phyloP scores from a whole-genome alignment of 2,329 filamentous ascomycete genomes.

The Lachnellula arida region DNA sequence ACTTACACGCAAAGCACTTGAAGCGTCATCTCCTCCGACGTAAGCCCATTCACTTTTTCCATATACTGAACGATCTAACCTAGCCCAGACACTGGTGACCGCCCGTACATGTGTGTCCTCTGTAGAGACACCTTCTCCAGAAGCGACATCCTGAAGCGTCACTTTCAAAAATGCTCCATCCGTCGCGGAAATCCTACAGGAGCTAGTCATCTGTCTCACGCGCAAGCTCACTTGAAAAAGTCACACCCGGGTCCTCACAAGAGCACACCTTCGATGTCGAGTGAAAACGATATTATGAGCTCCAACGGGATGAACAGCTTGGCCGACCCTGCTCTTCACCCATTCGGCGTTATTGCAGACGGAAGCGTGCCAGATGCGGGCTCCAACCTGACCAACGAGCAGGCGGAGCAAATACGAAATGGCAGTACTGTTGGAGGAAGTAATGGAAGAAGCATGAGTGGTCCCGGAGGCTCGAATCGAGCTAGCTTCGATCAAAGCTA shows the following conservation, averaged over 20 bases:
- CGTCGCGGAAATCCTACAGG: slow-evolving; percentile 93
- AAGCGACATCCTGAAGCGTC: slow-evolving; percentile 96
- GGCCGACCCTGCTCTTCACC: slow-evolving; percentile 53
- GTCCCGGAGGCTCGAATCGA: slow-evolving; percentile 44
- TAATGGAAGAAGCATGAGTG: slow-evolving; percentile 54
- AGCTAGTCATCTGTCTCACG: slow-evolving; percentile 89
- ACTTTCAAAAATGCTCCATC: slow-evolving; percentile 98
- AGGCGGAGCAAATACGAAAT: slow-evolving; percentile 57
- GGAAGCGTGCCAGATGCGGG: slow-evolving; percentile 29
- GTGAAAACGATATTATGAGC: slow-evolving; percentile 58
- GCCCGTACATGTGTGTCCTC: slow-evolving; percentile 95
- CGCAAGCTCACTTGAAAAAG: slow-evolving; percentile 84
- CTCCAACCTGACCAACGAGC: slow-evolving; percentile 50
- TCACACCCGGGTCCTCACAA: slow-evolving; percentile 55
- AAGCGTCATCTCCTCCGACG: slow-evolving; percentile 94
- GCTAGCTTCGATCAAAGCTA: slow-evolving; percentile 49
- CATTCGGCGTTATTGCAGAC: slow-evolving; percentile 51
- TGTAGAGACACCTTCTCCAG: slow-evolving; percentile 98
- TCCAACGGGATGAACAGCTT: slow-evolving; percentile 58
- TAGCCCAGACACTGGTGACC: slow-evolving; percentile 81
- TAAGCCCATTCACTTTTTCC: slow-evolving; percentile 52
- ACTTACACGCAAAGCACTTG: slow-evolving; percentile 93
- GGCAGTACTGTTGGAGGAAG: slow-evolving; percentile 50
- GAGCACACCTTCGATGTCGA: slow-evolving; percentile 46
- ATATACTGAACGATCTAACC: slow-evolving; percentile 19